Percentiles rank a stretch among this genome's conserved stretches.
Conservation (phyloP, 2,329 filamentous ascomycete species). For the Colletotrichum sp. region DNA sequence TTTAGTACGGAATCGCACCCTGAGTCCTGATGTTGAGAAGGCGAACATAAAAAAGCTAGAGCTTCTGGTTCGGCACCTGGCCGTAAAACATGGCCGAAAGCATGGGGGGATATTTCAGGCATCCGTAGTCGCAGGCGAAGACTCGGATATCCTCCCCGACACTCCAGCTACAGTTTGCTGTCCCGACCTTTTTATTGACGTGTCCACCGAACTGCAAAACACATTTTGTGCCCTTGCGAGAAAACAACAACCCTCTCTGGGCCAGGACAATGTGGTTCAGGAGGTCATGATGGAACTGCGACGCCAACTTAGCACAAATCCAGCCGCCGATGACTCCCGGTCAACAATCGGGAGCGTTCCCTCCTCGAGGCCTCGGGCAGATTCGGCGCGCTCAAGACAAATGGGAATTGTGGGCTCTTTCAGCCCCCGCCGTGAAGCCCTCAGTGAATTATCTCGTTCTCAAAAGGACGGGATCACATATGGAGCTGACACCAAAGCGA, state of each 20-base stretch:
- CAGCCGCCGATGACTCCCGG: not conserved
- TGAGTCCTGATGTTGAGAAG: conserved; percentile 36
- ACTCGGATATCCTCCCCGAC: conserved; percentile 32
- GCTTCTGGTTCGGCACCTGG: conserved; percentile 47
- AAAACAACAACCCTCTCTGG: conserved; percentile 41
- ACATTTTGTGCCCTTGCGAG: conserved; percentile 57
- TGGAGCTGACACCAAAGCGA: not conserved
- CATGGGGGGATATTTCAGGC: conserved; percentile 44
- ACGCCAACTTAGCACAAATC: not conserved
- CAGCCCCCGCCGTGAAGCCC: conserved; percentile 10
- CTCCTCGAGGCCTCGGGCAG: not conserved
- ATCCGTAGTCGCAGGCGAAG: conserved; percentile 33
- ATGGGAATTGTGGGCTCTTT: conserved; percentile 17
- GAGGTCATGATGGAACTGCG: conserved; percentile 43
- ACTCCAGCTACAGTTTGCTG: conserved; percentile 50
- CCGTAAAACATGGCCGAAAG: conserved; percentile 50
- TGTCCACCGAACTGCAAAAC: conserved; percentile 50
- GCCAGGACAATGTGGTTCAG: conserved; percentile 49
- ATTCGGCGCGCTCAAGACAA: conserved; percentile 16
- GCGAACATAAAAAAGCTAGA: conserved; percentile 40
- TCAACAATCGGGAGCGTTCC: not conserved
- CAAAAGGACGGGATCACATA: not conserved
- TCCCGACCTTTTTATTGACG: conserved; percentile 50
- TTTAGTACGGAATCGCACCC: conserved; percentile 35
- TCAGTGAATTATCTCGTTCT: not conserved